These are phyloP conservation scores for Gracilariopsis chorda DNA, from an alignment of 23 red algal genomes.

Conservation along the genomic window DNA sequence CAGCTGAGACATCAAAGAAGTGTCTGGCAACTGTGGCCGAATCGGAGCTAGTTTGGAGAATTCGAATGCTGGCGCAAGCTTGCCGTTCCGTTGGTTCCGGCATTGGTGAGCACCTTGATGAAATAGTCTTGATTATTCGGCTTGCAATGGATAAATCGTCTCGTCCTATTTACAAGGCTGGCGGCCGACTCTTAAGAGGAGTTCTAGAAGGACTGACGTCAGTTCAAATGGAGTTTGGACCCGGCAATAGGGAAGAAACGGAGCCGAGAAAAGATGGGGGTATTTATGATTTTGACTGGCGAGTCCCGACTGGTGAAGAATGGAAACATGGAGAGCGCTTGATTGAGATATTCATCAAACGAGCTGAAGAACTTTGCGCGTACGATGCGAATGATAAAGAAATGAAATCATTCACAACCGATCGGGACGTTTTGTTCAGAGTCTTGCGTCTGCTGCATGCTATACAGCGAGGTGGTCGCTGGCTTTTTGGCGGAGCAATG, in stretches of 20 bases:
- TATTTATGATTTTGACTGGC: slow-evolving; percentile 64
- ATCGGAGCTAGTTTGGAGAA: slow-evolving; percentile 84
- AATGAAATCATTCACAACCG: slow-evolving; percentile 1
- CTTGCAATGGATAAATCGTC: slow-evolving; percentile 28
- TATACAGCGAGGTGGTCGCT: slow-evolving; percentile 83
- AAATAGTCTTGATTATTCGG: slow-evolving; percentile 26
- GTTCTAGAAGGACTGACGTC: slow-evolving; percentile 89
- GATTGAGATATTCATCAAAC: slow-evolving; percentile 15
- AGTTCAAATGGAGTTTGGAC: slow-evolving; percentile 55
- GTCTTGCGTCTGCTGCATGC: slow-evolving; percentile 79
- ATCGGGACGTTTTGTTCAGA: slow-evolving; percentile 79
- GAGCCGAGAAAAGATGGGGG: slow-evolving; percentile 37
- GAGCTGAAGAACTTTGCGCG: slow-evolving; percentile 16
- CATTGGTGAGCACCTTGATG: slow-evolving; percentile 7
- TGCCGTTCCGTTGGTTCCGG: slow-evolving; percentile 63
- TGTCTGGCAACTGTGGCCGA: slow-evolving; percentile 51
- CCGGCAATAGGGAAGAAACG: slow-evolving; percentile 8
- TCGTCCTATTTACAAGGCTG: slow-evolving; percentile 92
- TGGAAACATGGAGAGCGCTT: slow-evolving; percentile 60
- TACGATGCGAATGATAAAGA: not conserved
- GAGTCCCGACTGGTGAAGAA: slow-evolving; percentile 21
- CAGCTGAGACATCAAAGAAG: not conserved
- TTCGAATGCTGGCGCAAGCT: slow-evolving; percentile 92
- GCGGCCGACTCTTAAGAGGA: slow-evolving; percentile 85
- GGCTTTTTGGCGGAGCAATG: slow-evolving; percentile 76